Evolutionary conservation across 2,329 filamentous ascomycete species (phyloP).

Genomic region (Raffaelea deltoideospora): DNA sequence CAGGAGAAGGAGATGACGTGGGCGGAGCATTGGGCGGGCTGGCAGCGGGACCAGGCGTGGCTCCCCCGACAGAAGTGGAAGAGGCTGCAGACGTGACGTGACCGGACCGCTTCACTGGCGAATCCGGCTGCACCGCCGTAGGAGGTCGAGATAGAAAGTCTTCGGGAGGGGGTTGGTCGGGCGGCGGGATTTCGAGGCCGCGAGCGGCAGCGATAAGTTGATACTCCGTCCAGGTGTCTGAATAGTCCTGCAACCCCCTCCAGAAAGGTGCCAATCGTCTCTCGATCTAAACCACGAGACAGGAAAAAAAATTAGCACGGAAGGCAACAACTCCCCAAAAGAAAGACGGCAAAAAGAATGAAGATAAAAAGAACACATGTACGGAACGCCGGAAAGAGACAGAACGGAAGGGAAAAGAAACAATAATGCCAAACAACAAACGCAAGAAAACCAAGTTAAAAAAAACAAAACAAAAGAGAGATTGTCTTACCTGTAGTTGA

Average conservation of each 20-base stretch:
- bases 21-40: too few relatives aligned
- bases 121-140: constrained; percentile 22
- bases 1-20: neutral
- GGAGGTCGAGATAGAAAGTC: constrained; percentile 34
- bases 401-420: too few relatives aligned
- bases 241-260: constrained; percentile 82
- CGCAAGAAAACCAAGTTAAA: too few relatives aligned
- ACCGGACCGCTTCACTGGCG: too few relatives aligned
- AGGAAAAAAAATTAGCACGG: neutral
- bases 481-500: constrained; percentile 63
- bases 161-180: constrained; percentile 70
- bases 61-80: too few relatives aligned
- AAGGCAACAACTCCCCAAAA: neutral
- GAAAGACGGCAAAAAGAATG: too few relatives aligned
- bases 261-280: constrained; percentile 87
- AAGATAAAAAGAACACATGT: too few relatives aligned
- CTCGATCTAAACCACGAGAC: constrained; percentile 77
- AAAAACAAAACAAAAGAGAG: neutral
- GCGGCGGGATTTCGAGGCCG: constrained; percentile 66
- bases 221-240: constrained; percentile 79
- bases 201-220: constrained; percentile 86
- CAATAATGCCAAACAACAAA: too few relatives aligned
- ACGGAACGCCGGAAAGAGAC: too few relatives aligned
- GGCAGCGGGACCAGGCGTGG: too few relatives aligned
- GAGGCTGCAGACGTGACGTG: too few relatives aligned